Percentiles rank a stretch among this genome's conserved stretches.
Conservation (phyloP, 805 yeast genomes). For the Nakazawaea wyomingensis region DNA sequence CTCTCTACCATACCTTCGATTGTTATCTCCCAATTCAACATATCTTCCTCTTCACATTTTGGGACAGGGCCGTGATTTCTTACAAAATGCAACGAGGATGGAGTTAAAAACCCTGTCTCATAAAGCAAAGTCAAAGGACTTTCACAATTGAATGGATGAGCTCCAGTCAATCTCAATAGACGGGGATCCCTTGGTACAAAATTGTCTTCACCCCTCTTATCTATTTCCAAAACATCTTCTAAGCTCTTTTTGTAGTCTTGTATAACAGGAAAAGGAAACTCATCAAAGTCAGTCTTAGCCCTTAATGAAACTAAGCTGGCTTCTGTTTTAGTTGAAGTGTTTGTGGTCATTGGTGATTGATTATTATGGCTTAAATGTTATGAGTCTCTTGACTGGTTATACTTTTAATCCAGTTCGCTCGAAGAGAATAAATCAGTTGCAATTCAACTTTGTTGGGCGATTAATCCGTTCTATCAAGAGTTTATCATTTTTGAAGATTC, state of each 20-base stretch:
- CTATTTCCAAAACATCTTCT: slow-evolving; percentile 20
- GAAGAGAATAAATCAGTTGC: too few species aligned
- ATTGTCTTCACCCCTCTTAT: slow-evolving; percentile 24
- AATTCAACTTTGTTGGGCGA: too few species aligned
- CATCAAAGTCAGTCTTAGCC: not conserved
- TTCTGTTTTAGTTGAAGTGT: not conserved
- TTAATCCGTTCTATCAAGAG: too few species aligned
- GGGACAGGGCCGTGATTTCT: slow-evolving; percentile 32
- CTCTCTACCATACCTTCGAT: slow-evolving; percentile 27
- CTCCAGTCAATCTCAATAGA: slow-evolving; percentile 26
- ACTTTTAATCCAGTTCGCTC: too few species aligned
- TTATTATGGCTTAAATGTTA: too few species aligned
- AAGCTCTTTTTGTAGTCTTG: slow-evolving; percentile 6
- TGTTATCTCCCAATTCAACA: slow-evolving; percentile 24
- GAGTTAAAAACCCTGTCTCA: slow-evolving; percentile 27
- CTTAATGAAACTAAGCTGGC: not conserved
- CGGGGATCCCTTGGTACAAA: slow-evolving; percentile 27
- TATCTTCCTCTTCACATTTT: slow-evolving; percentile 16
- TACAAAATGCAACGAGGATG: slow-evolving; percentile 27
- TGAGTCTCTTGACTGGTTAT: too few species aligned
- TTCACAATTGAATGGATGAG: slow-evolving; percentile 30
- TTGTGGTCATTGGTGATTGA: not conserved
- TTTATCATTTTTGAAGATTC: not conserved
- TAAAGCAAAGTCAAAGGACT: slow-evolving; percentile 25
- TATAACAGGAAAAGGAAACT: slow-evolving; percentile 18